Evolutionary conservation across 192 early-diverging fungal species (phyloP), one percentile per base, ranked within the genome.

Genomic region (Entomortierella beljakovae): DNA sequence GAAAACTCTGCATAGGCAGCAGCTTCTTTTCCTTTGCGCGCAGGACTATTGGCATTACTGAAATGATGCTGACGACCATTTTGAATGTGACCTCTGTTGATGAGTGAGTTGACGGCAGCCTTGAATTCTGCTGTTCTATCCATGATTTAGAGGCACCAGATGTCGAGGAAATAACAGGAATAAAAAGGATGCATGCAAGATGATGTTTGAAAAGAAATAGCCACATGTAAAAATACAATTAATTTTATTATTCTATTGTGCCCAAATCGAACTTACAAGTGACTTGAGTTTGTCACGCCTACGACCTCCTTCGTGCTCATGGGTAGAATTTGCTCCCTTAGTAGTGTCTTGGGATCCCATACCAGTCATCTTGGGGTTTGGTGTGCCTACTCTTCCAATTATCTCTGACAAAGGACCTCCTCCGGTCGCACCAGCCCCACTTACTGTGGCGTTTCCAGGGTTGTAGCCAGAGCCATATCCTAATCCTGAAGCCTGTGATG

Each of bases 61-160:
- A 22, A 37, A 37, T 61, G 64, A 40, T 49, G 37, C 51, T 57
- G 62, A 4, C 64, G 62, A 22, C 63, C 51, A 13, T 49, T 61
- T 33, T 53, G 50, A 42, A 72, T 66, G 7, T 69, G 64, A 33
- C 81, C 77, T 11, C 90, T 80, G 16, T 76, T 81, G 16, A 88
- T 86, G 40, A 96, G 79, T 25, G 93, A 89, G 29, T 96, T 90
- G 35, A 93, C 91, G 22, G 94, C 90, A 2, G 95, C 87, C 64
- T 94, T 87, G 76, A 96, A 98, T 82, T 99, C 98, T 51, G 80
- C 79, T 16, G 96, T 97, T 65, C 95, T 86, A 81, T 96, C 96
- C 75, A 79, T 79, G 54, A 57, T 46, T 46, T 3, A 46, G 15
- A 46, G 15, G 43, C 11, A 2, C 20, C 3, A 46, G 43, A 46